These are phyloP conservation scores for Carpinus viminea DNA, from an alignment of 306 rosid genomes.

Conservation along the genomic window DNA sequence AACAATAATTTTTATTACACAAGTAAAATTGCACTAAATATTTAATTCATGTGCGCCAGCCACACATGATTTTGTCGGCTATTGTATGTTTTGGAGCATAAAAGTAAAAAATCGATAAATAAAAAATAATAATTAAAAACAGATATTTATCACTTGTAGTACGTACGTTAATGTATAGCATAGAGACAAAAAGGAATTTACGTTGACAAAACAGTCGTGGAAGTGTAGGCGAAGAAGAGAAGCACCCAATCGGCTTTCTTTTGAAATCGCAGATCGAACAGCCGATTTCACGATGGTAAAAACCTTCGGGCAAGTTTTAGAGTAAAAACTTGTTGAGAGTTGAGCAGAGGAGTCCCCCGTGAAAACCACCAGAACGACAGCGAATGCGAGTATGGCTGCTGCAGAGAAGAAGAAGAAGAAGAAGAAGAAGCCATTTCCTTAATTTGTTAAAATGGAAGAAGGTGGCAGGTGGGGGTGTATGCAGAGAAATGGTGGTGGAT, in stretches of 20 bases:
- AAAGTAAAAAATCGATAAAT: too few species aligned
- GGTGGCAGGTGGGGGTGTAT: background rate
- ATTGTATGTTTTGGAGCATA: too few species aligned
- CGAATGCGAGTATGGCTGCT: constrained; percentile 6
- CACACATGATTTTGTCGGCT: too few species aligned
- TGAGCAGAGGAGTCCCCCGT: constrained; percentile 40
- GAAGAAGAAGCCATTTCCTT: constrained; percentile 33
- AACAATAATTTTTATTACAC: too few species aligned
- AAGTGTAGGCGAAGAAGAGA: constrained; percentile 82
- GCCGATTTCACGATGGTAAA: constrained; percentile 40
- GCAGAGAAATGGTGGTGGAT: too few species aligned
- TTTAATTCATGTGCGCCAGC: too few species aligned
- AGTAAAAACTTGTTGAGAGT: constrained; percentile 52
- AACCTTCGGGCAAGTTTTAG: constrained; percentile 57
- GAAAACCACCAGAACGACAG: constrained; percentile 28
- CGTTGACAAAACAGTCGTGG: constrained; percentile 84
- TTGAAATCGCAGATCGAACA: constrained; percentile 52
- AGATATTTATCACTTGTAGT: too few species aligned
- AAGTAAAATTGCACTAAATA: too few species aligned
- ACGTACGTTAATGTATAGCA: background rate
- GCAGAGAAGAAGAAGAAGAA: constrained; percentile 14
- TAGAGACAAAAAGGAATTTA: constrained; percentile 23
- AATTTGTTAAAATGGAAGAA: background rate
- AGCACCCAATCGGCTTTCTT: constrained; percentile 69
- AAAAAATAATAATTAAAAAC: too few species aligned